Base-by-base conservation (phyloP, 2,329 filamentous ascomycete species). In the Alternaria viburni region DNA sequence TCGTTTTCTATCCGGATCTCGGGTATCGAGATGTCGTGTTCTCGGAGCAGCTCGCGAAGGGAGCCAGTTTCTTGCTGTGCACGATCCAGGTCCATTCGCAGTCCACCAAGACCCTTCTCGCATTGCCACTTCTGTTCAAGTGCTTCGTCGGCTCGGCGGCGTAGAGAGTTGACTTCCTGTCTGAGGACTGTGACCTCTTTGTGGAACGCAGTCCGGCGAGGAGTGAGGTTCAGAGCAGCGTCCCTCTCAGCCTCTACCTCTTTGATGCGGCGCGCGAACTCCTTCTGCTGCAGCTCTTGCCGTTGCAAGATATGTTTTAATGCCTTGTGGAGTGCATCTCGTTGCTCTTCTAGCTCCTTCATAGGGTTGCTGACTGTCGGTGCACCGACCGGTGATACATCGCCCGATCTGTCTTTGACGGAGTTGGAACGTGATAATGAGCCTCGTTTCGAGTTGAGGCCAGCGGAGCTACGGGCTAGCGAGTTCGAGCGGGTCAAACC, bases 71-170 rank as follows among this genome's bases (percentile, higher is more conserved):
- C 96, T 77, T 96, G 92, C 79, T 97, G 93, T 25, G 96, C 94
- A 66, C 94, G 92, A 80, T 98, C 96, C 45, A 99, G 88, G 76
- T 98, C 95, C 91, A 97, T 97, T 83, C 97, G 97, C 60, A 98
- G 83, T 59, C 94, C 93, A 56, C 89, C 87, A 2, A 98, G 84
- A 17, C 93, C 93, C 81, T 96, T 96, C 81, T 97, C 95, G 65
- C 94, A 95, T 77, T 96, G 91, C 90, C 93, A 98, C 81, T 98
- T 98, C 74, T 97, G 92, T 75, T 97, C 93, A 13, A 98, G 86
- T 15, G 95, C 95, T 68, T 98, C 95, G 73, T 99, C 95, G 28
- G 95, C 95, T 57, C 96, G 89, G 65, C 90, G 90, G 46, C 96
- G 90, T 60, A 99, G 86, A 15, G 91, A 87, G 55, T 91, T 92